These are phyloP conservation scores for Aspergillus sp. DNA, from an alignment of 2,329 filamentous ascomycete species.

Conservation along the genomic window DNA sequence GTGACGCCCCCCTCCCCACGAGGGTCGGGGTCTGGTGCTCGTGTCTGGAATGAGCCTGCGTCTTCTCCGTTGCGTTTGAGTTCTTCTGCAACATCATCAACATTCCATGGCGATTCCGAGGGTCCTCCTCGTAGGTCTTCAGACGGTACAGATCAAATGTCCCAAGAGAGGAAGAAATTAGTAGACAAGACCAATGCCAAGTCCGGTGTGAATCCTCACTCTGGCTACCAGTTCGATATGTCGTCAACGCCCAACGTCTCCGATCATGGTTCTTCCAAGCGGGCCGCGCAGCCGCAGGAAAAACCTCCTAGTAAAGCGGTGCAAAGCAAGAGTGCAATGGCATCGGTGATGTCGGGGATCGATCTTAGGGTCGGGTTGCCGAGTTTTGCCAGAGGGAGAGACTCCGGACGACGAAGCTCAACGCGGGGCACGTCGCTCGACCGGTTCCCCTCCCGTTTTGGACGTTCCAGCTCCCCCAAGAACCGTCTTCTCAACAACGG, in stretches of 20 bases:
- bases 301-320: slow-evolving; percentile 20
- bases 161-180: slow-evolving; percentile 8
- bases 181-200: slow-evolving; percentile 37
- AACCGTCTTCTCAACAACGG: slow-evolving; percentile 47
- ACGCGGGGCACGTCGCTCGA: slow-evolving; percentile 35
- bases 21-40: slow-evolving; percentile 9
- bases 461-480: slow-evolving; percentile 31
- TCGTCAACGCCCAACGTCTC: slow-evolving; percentile 12
- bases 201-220: slow-evolving; percentile 1
- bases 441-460: slow-evolving; percentile 22
- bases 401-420: slow-evolving; percentile 35
- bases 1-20: slow-evolving; percentile 25
- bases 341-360: slow-evolving; percentile 39
- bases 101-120: slow-evolving; percentile 28
- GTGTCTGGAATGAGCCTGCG: slow-evolving; percentile 19
- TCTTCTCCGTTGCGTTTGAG: slow-evolving; percentile 31
- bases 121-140: slow-evolving; percentile 29
- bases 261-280: slow-evolving; percentile 32
- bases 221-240: slow-evolving; percentile 13
- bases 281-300: slow-evolving; percentile 37
- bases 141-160: slow-evolving; percentile 20
- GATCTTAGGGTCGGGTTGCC: slow-evolving; percentile 31
- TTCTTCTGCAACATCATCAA: slow-evolving; percentile 27
- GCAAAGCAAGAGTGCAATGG: slow-evolving; percentile 40
- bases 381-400: slow-evolving; percentile 31